Conservation (phyloP, 805 yeast species). For the Helenozyma baotianmanensis region DNA sequence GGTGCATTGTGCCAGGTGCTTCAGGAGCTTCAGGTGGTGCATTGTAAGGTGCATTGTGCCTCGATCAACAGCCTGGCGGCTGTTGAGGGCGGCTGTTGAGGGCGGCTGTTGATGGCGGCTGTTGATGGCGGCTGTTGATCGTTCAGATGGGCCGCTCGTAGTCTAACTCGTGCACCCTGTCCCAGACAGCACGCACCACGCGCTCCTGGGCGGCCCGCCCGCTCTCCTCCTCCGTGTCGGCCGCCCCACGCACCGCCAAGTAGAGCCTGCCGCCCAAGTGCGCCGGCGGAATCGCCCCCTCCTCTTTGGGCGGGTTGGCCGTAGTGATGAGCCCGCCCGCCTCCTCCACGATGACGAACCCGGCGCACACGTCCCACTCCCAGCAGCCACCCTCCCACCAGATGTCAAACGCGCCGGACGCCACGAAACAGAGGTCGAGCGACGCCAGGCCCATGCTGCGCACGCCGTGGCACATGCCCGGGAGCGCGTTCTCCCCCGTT, state of each 20-base stretch:
- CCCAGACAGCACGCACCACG: slow-evolving; percentile 11
- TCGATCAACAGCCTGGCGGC: no score
- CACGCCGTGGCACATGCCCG: slow-evolving; percentile 12
- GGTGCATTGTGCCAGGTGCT: no score
- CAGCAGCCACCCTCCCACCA: slow-evolving; percentile 18
- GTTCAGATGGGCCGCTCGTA: slow-evolving; percentile 7
- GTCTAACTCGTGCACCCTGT: slow-evolving; percentile 6
- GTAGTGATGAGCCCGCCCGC: slow-evolving; percentile 12
- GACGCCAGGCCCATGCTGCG: slow-evolving; percentile 13
- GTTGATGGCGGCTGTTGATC: no score
- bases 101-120: no score
- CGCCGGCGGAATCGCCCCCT: slow-evolving; percentile 3
- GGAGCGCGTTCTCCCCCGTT: slow-evolving; percentile 1
- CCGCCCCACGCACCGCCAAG: slow-evolving; percentile 9
- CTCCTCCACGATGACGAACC: slow-evolving; percentile 11
- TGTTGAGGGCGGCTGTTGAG: no score
- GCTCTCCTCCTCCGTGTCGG: slow-evolving; percentile 5
- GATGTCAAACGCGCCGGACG: slow-evolving; percentile 13
- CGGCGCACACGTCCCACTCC: slow-evolving; percentile 17
- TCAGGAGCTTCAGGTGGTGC: no score
- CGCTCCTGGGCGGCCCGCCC: slow-evolving; percentile 8
- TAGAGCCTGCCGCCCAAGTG: slow-evolving; percentile 11
- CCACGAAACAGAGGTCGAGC: slow-evolving; percentile 13
- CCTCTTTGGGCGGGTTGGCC: slow-evolving; percentile 8
- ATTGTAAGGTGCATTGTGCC: no score